Evolutionary conservation across 2,329 filamentous ascomycete genomes (phyloP), one percentile per base, ranked within the genome.

Genomic region (Phoma sp.): DNA sequence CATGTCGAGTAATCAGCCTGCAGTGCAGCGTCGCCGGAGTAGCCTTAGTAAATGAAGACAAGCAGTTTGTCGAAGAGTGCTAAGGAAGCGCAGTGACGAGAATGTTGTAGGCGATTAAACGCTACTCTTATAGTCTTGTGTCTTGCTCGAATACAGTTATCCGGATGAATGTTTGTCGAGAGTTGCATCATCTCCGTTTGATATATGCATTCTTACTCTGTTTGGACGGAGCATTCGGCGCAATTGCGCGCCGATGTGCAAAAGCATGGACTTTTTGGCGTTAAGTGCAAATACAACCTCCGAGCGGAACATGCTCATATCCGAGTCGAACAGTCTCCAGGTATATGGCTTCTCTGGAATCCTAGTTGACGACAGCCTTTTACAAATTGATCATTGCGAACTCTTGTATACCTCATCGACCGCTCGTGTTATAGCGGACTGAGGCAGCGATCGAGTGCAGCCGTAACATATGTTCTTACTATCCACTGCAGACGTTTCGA

Each of bases 401-500:
- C 8, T 38, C 6, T n/a, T 13, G 8, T 9, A 21, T 22, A 6
- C 6, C 17, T 31, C 17, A 31, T 1, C 4, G 10, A 22, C 27
- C 6, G 15, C 25, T 25, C 19, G 24, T 25, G 6, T 15, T 24
- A 27, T 9, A 19, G 33, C 15, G 24, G 6, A 21, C 12, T 40
- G 37, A 19, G 73, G 70, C 7, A 74, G 55, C 22, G 88, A 88
- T 69, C 88, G 83, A 67, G 85, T 85, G 71, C 90, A 93, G 13
- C 89, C 90, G 76, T 92, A 91, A 70, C 90, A 93, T 38, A 92
- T 71, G 55, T 43, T 52, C 19, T 41, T 72, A 43, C 51, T 64
- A 5, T 21, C 8, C 7, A 27, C 58, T 51, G 62, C 22, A 56
- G 70, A 65, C 25, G 72, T 73, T 21, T 72, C 58, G 8, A 58